A percentile compares a stretch with the other conserved stretches of the same genome.
Conservation (phyloP, 2,329 filamentous ascomycete genomes). For the Trichoderma asperellum region DNA sequence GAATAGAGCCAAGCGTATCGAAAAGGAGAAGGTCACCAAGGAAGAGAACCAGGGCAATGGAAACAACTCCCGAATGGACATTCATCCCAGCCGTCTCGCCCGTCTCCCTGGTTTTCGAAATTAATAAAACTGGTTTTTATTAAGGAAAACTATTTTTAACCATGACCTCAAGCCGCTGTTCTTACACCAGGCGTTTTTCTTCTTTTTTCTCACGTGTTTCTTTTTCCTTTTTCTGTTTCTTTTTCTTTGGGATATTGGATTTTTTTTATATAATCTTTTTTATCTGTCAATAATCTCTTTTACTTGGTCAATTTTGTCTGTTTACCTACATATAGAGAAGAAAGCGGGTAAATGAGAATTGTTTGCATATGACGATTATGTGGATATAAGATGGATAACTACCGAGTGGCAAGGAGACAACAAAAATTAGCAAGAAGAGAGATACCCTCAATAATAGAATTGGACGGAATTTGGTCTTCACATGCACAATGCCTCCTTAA, state of each 20-base stretch:
- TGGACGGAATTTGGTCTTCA: constrained; percentile 34
- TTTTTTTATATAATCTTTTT: not conserved
- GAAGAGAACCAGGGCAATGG: constrained; percentile 36
- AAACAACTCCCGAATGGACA: constrained; percentile 40
- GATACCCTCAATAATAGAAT: constrained; percentile 38
- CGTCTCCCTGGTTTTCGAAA: constrained; percentile 33
- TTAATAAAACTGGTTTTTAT: not conserved
- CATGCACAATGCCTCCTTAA: not conserved
- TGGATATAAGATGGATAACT: not conserved
- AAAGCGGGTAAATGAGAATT: not conserved
- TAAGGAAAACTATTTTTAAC: not conserved
- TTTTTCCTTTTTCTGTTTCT: not conserved
- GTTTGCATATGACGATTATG: not conserved
- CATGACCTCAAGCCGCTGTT: not conserved
- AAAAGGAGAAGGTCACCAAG: constrained; percentile 50
- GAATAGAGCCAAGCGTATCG: constrained; percentile 55
- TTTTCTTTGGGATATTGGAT: not conserved
- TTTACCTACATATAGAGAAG: not conserved
- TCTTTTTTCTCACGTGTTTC: not conserved
- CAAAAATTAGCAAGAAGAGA: constrained; percentile 35
- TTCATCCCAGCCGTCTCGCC: constrained; percentile 58
- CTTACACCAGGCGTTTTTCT: not conserved
- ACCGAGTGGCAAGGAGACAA: constrained; percentile 30
- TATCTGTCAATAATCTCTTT: not conserved
- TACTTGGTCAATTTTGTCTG: not conserved